These are phyloP conservation scores for Fusarium sarcochroum DNA, from an alignment of 2,329 filamentous ascomycete species.

Conservation along the genomic window DNA sequence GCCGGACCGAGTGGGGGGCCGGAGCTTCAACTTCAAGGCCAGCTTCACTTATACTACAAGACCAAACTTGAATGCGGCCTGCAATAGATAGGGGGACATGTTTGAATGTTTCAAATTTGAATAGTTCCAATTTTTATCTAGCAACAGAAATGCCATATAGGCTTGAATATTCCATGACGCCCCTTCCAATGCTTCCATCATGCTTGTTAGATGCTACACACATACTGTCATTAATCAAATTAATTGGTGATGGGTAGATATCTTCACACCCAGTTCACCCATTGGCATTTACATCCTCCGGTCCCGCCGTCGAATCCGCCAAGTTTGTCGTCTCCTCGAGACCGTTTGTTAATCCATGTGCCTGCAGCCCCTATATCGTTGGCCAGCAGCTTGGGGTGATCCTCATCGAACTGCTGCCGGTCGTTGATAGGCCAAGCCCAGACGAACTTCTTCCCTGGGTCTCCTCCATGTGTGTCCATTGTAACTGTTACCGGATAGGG, in stretches of 20 bases:
- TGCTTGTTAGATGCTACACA: constrained; percentile 21
- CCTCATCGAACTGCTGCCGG: constrained; percentile 60
- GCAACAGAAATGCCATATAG: constrained; percentile 2
- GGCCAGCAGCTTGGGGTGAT: constrained; percentile 60
- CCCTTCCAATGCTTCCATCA: constrained; percentile 38
- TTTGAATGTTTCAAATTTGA: not conserved
- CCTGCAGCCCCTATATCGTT: constrained; percentile 67
- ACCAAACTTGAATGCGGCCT: not conserved
- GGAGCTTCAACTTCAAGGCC: not conserved
- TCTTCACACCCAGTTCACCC: constrained; percentile 65
- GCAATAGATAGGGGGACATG: not conserved
- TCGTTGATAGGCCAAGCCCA: constrained; percentile 67
- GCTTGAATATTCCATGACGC: constrained; percentile 17
- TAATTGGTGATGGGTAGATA: constrained; percentile 11
- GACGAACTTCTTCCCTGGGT: constrained; percentile 65
- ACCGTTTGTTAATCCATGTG: constrained; percentile 66
- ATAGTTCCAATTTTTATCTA: not conserved
- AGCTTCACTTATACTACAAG: too few relatives aligned
- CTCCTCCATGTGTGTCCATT: constrained; percentile 74
- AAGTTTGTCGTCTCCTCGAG: constrained; percentile 59
- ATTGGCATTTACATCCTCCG: constrained; percentile 73
- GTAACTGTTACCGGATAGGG: constrained; percentile 74
- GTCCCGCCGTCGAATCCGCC: constrained; percentile 75
- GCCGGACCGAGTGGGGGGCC: not conserved
- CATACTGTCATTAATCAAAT: constrained; percentile 30